Evolutionary conservation across 176 grass and related monocot species (phyloP).

Genomic region (Ensete ventricosum): DNA sequence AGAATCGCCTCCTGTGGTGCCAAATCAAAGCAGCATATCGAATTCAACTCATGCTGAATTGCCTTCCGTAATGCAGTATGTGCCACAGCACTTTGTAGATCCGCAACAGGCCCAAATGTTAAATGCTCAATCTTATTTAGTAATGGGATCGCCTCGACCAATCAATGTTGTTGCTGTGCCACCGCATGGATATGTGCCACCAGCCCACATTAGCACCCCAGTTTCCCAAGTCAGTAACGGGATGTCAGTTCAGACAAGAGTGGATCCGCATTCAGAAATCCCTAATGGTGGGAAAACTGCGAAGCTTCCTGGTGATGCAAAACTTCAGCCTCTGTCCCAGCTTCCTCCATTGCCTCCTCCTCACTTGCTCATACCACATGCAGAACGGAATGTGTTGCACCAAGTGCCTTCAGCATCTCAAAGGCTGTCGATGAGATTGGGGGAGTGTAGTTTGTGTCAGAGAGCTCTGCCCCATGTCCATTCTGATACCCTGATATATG

Average conservation of each 20-base stretch:
- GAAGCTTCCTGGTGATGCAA: slow-evolving; percentile 42
- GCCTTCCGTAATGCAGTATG: not conserved
- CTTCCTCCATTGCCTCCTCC: slow-evolving; percentile 79
- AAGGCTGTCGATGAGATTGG: slow-evolving; percentile 18
- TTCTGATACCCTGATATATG: slow-evolving; percentile 62
- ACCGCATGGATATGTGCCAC: not conserved
- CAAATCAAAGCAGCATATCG: not conserved
- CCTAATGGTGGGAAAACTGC: slow-evolving; percentile 22
- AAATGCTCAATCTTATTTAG: slow-evolving; percentile 1
- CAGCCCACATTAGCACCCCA: slow-evolving; percentile 20
- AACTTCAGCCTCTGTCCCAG: slow-evolving; percentile 75
- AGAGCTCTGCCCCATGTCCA: slow-evolving; percentile 61
- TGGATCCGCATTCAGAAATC: slow-evolving; percentile 23
- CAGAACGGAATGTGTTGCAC: slow-evolving; percentile 15
- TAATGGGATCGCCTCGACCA: not conserved
- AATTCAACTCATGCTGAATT: slow-evolving; percentile 6
- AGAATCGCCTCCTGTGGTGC: slow-evolving; percentile 8
- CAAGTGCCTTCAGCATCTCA: slow-evolving; percentile 16
- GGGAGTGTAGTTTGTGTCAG: slow-evolving; percentile 66
- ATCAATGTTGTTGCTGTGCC: slow-evolving; percentile 1
- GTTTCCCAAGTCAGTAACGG: slow-evolving; percentile 2
- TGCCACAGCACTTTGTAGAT: not conserved
- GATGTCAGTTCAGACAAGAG: slow-evolving; percentile 9
- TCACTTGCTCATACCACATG: slow-evolving; percentile 49
- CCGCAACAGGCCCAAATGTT: not conserved